Base-by-base conservation (phyloP, 306 rosid genomes). In the Chamaecrista fasciculata region DNA sequence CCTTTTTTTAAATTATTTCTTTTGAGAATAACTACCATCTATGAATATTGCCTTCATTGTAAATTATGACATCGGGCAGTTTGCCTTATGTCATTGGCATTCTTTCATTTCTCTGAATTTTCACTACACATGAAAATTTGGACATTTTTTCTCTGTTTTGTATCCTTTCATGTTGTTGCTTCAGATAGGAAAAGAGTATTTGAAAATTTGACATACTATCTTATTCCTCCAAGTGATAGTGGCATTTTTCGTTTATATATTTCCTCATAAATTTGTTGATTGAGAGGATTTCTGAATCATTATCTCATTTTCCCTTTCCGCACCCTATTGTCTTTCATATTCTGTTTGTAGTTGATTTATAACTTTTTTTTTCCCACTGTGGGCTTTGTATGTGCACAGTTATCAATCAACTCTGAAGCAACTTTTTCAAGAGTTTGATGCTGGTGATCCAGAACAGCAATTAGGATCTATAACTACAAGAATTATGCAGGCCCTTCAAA, bases 401-500 rank as follows among this genome's bases (percentile, higher is more conserved):
- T 94, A 94, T 68, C 92, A 85, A 76, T 79, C 92, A 36, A 91
- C 95, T 39, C 51, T 91, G 68, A 94, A 91, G 81, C 96, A 69
- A 76, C 92, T 94, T 57, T 94, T 89, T 82, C 88, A 78, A 75
- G 99, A 87, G 72, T 89, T 84, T 57, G 91, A 83, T 43, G 79
- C 79, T 4, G 51, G 68, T 20, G 91, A 91, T 68, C 83, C 91
- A 18, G 99, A 94, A 24, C 71, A 77, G 62, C 94, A 94, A 72
- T 75, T 94, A 75, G 87, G 87, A 52, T 10, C 81, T 23, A 77
- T 94, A 67, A 94, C 99, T 60, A 89, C 96, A 36, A 87, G 96
- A 79, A 91, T 91, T 75, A 89, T 91, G 99, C 87, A 77, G 73
- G 97, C 96, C 74, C 99, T 94, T 77, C 99, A 86, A 81, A 94